These are phyloP conservation scores for Begonia loranthoides DNA, from an alignment of 306 rosid species.

Conservation along the genomic window DNA sequence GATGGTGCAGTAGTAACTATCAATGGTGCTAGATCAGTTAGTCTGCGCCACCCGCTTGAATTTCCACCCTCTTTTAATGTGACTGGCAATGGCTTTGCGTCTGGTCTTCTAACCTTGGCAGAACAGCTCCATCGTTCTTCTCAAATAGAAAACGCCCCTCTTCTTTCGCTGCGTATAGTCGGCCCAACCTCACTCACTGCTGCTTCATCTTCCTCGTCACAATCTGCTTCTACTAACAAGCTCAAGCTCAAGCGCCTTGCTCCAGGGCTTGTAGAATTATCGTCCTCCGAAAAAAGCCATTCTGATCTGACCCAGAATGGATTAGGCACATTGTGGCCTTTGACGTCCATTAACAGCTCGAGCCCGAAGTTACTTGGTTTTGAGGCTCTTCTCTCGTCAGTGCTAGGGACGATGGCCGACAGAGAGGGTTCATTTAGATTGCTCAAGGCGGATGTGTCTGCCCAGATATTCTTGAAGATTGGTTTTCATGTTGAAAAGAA, in stretches of 20 bases:
- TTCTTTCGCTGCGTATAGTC: constrained; percentile 70
- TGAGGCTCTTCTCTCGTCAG: constrained; percentile 54
- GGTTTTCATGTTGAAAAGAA: constrained; percentile 84
- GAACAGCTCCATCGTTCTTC: constrained; percentile 62
- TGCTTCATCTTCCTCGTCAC: constrained; percentile 42
- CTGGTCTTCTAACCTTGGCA: constrained; percentile 64
- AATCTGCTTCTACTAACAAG: constrained; percentile 39
- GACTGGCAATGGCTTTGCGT: constrained; percentile 47
- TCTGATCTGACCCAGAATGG: constrained; percentile 47
- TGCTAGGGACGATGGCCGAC: constrained; percentile 56
- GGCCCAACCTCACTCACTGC: constrained; percentile 77
- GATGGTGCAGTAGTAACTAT: constrained; percentile 96
- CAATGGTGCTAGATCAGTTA: constrained; percentile 87
- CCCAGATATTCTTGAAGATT: constrained; percentile 69
- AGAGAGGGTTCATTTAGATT: constrained; percentile 70
- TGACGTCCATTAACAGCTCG: constrained; percentile 73
- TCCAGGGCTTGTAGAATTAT: constrained; percentile 88
- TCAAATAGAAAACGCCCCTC: constrained; percentile 29
- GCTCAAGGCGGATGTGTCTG: constrained; percentile 79
- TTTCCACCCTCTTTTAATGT: constrained; percentile 66
- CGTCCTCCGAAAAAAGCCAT: constrained; percentile 32
- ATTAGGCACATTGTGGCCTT: constrained; percentile 67
- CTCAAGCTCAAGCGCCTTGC: constrained; percentile 92
- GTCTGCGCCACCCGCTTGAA: constrained; percentile 77
- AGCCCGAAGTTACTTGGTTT: constrained; percentile 61